phyloP scores from a whole-genome alignment of 106 monocot species.

The Hemerocallis citrina region DNA sequence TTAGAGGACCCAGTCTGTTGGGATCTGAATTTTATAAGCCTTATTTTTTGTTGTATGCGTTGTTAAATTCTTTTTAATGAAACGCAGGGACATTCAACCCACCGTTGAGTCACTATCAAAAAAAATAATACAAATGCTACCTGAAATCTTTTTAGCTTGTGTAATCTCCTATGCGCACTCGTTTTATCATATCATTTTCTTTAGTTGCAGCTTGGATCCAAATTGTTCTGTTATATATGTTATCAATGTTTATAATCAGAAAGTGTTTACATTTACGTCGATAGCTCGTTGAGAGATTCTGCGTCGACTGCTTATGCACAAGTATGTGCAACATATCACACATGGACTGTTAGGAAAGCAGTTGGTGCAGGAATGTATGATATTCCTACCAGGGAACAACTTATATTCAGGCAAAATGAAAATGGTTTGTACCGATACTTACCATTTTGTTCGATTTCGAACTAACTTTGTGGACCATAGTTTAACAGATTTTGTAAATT shows the following conservation, averaged over 20 bases:
- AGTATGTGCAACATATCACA: conserved; percentile 81
- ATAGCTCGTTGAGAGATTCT: conserved; percentile 50
- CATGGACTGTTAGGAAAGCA: conserved; percentile 68
- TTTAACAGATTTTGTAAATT: no score
- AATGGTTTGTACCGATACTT: conserved; percentile 53
- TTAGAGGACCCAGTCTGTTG: no score
- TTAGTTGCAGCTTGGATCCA: background rate
- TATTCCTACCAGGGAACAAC: conserved; percentile 71
- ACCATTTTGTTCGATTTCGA: no score
- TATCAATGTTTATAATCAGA: background rate
- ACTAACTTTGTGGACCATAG: no score
- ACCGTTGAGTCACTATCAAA: no score
- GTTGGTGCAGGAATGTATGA: conserved; percentile 89
- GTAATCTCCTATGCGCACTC: no score
- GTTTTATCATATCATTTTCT: background rate
- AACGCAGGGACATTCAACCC: no score
- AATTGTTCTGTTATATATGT: background rate
- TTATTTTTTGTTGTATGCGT: no score
- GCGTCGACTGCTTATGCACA: conserved; percentile 74
- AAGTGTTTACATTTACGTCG: conserved; percentile 20
- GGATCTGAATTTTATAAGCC: no score
- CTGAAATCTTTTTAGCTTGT: no score
- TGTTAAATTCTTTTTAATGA: no score
- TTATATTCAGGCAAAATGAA: conserved; percentile 56
- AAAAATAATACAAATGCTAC: no score